Evolutionary conservation across 192 early-diverging fungal species (phyloP).

Genomic region (Chytriomyces sp.): DNA sequence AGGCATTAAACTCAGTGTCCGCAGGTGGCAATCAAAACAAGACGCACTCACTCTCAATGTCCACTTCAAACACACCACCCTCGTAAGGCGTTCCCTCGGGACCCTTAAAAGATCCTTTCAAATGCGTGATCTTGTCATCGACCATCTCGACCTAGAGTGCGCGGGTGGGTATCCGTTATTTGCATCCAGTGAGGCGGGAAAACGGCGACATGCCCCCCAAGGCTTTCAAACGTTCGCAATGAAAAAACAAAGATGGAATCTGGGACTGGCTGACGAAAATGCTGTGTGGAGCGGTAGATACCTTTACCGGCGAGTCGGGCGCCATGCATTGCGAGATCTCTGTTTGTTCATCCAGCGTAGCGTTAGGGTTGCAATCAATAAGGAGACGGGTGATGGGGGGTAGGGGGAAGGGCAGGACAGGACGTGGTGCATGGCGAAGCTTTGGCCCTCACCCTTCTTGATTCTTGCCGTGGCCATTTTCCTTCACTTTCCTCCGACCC

Average conservation of each 20-base stretch:
- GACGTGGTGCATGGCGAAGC: not conserved
- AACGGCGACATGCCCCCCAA: not conserved
- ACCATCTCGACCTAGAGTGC: slow-evolving; percentile 32
- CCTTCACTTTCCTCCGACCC: too few species aligned
- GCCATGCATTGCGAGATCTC: slow-evolving; percentile 36
- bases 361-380: too few species aligned
- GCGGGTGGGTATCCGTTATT: not conserved
- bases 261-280: not conserved
- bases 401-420: not conserved
- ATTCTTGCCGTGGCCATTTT: slow-evolving; percentile 35
- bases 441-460: slow-evolving; percentile 8
- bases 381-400: too few species aligned
- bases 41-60: slow-evolving; percentile 27
- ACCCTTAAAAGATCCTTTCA: slow-evolving; percentile 50
- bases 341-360: too few species aligned
- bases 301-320: slow-evolving; percentile 35
- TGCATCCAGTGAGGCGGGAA: not conserved
- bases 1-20: not conserved
- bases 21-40: not conserved
- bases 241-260: not conserved
- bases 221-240: not conserved
- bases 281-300: not conserved
- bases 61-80: slow-evolving; percentile 33
- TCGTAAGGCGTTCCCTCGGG: slow-evolving; percentile 55
- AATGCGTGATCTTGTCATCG: slow-evolving; percentile 33